phyloP scores from a whole-genome alignment of 2,329 filamentous ascomycete species.

The Podosphaera xanthii region DNA sequence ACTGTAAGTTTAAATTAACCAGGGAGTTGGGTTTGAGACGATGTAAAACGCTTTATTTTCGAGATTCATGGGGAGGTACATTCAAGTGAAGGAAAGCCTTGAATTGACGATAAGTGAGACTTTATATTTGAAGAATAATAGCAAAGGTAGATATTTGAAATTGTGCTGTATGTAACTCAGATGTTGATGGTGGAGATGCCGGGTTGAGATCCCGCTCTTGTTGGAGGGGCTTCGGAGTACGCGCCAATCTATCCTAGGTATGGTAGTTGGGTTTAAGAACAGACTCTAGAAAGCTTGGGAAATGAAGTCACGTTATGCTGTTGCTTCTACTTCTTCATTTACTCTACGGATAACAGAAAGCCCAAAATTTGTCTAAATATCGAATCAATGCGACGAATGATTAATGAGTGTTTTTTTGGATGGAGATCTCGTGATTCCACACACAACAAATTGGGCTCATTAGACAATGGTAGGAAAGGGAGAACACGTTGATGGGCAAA shows the following conservation, averaged over 20 bases:
- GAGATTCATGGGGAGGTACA: neutral
- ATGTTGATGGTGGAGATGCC: neutral
- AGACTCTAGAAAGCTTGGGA: neutral
- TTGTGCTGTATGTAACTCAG: neutral
- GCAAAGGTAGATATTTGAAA: neutral
- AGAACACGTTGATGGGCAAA: too few species aligned
- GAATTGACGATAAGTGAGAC: too few species aligned
- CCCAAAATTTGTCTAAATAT: neutral
- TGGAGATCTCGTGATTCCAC: too few species aligned
- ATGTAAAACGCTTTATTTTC: neutral
- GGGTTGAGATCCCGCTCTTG: neutral
- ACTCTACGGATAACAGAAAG: neutral
- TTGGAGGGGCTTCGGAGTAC: neutral
- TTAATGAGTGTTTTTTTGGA: too few species aligned
- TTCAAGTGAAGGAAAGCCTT: neutral
- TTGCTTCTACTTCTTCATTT: neutral
- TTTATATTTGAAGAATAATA: neutral
- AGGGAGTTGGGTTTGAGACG: neutral
- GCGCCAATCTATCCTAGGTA: neutral
- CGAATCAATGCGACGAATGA: too few species aligned
- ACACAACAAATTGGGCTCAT: too few species aligned
- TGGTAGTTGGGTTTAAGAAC: neutral
- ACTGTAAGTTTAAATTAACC: neutral
- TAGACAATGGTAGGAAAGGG: too few species aligned
- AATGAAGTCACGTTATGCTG: neutral